phyloP scores from a whole-genome alignment of 2,329 filamentous ascomycete species.

The Dendrostoma leiphaemia region DNA sequence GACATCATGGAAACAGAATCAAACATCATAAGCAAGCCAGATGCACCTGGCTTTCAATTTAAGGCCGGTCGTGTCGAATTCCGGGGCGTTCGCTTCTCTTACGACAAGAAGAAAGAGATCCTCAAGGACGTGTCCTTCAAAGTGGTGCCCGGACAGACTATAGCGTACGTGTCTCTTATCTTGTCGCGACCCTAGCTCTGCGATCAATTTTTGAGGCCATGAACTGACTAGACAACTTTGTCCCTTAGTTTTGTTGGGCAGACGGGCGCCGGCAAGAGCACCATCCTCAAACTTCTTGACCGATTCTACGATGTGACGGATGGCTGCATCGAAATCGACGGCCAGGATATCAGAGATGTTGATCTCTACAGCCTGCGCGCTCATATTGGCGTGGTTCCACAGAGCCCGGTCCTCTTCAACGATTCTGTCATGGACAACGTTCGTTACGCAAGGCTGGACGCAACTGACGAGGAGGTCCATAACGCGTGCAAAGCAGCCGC shows the following conservation, averaged over 20 bases:
- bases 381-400: slow-evolving; percentile 55
- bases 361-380: slow-evolving; percentile 50
- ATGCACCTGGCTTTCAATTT: slow-evolving; percentile 48
- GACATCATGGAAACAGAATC: slow-evolving; percentile 58
- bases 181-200: no score
- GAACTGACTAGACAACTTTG: background rate
- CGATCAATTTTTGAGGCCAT: no score
- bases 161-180: slow-evolving; percentile 6
- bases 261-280: slow-evolving; percentile 60
- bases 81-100: slow-evolving; percentile 54
- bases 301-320: slow-evolving; percentile 57
- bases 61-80: slow-evolving; percentile 55
- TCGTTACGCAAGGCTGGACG: slow-evolving; percentile 52
- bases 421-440: slow-evolving; percentile 60
- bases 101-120: slow-evolving; percentile 58
- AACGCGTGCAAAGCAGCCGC: slow-evolving; percentile 54
- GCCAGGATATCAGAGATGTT: slow-evolving; percentile 54
- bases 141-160: slow-evolving; percentile 42
- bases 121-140: slow-evolving; percentile 53
- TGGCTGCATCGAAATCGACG: slow-evolving; percentile 54
- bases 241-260: slow-evolving; percentile 49
- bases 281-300: slow-evolving; percentile 55
- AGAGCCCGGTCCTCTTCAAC: slow-evolving; percentile 55
- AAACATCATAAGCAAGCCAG: slow-evolving; percentile 51
- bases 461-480: slow-evolving; percentile 53